Base-by-base conservation (phyloP, 208 protist genomes). In the Wallacemonas sp. region DNA sequence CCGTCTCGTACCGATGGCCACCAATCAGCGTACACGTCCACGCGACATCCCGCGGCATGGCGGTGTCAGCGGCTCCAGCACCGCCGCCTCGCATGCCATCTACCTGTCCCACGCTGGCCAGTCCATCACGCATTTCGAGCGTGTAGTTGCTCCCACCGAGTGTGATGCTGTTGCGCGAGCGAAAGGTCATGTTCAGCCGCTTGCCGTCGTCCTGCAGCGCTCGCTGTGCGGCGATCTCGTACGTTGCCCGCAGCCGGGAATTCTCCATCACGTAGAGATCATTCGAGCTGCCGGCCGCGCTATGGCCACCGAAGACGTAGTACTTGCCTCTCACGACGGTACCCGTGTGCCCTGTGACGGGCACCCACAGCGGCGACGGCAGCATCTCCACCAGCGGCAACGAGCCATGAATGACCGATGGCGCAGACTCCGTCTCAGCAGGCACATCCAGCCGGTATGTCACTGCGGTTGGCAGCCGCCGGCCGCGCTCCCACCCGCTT, bases 281-380 rank as follows among this genome's bases (percentile, higher is more conserved):
- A 12, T 69, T 83, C 15, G 39, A 56, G 59, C 61, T 68, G 21
- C 78, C 81, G 2, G 61, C 44, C 24, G 62, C 53, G 15, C 67
- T 76, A 51, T 89, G 73, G 0, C 86, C 86, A 14, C 86, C 86
- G 61, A 93, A 93, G 12, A 86, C 69, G 61, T 80, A 88, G n/a
- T 75, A 62, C 6, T 44, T 45, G 11, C 72, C 79, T 0, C 56
- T 15, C 15, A 83, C 66, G 15, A 62, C 21, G 17, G 70, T 86
- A 44, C 62, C 70, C 28, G 67, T 83, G 69, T 84, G 73, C 38
- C 81, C 76, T 27, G 76, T 82, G 46, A 83, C 51, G 15, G 63
- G 45, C 14, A 42, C n/a, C 51, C 51, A 58, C 28, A 42, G 62
- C 28, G 44, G 38, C 14, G 51, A 22, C 14, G 54, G 59, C 0